Conservation (phyloP, 1,284 basidiomycete species). For the Ceratorhiza oryzae-sativae region DNA sequence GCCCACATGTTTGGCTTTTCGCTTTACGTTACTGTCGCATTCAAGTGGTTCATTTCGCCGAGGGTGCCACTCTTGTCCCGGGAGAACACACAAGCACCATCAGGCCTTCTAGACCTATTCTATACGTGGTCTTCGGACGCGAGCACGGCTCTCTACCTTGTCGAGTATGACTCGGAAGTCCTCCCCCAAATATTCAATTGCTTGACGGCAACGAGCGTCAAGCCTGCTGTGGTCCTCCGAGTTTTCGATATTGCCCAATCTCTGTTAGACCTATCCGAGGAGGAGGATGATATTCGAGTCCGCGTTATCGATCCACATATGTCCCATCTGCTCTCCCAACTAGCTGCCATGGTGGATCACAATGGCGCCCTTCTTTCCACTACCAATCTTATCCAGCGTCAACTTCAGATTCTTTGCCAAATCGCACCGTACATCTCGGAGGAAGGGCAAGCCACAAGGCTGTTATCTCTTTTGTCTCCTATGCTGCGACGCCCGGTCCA, state of each 20-base stretch:
- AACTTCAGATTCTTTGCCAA: constrained; percentile 81
- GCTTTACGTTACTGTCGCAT: constrained; percentile 73
- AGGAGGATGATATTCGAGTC: constrained; percentile 61
- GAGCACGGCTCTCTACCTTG: constrained; percentile 69
- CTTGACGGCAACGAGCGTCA: constrained; percentile 83
- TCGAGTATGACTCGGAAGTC: constrained; percentile 71
- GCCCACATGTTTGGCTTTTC: constrained; percentile 76
- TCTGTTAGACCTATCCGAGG: constrained; percentile 65
- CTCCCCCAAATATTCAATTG: constrained; percentile 84
- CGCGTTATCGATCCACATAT: constrained; percentile 77
- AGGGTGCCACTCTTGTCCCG: constrained; percentile 75
- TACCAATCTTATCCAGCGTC: constrained; percentile 80
- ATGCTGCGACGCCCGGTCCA: constrained; percentile 81
- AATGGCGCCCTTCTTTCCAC: constrained; percentile 57
- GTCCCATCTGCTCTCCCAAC: constrained; percentile 74
- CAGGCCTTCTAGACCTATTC: constrained; percentile 88
- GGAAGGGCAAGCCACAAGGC: constrained; percentile 72
- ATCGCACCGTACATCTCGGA: constrained; percentile 80
- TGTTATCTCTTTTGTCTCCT: constrained; percentile 80
- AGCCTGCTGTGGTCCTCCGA: constrained; percentile 79
- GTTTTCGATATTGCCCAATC: constrained; percentile 89
- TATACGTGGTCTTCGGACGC: constrained; percentile 74
- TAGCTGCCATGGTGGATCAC: constrained; percentile 74
- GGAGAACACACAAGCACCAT: constrained; percentile 94
- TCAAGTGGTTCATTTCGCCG: constrained; percentile 79